phyloP scores from a whole-genome alignment of 192 early-diverging fungal species.

The Backusella tuberculispora region DNA sequence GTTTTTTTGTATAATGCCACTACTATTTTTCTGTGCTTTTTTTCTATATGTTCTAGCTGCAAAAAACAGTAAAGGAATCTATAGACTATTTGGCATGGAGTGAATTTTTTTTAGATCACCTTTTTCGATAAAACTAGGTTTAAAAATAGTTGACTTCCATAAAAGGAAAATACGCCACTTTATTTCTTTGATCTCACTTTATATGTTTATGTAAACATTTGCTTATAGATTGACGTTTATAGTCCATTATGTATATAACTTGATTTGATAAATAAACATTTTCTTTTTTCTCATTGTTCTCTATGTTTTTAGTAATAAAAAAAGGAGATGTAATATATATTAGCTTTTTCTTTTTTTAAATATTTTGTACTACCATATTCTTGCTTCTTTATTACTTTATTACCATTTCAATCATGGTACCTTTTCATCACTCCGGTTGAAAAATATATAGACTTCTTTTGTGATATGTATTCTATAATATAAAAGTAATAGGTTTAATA shows the following conservation, averaged over 20 bases:
- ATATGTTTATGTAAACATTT: background rate
- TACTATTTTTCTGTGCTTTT: too few relatives aligned
- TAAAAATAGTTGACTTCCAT: background rate
- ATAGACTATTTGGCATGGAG: background rate
- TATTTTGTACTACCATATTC: background rate
- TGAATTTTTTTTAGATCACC: background rate
- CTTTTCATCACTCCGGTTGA: background rate
- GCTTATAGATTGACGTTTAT: too few relatives aligned
- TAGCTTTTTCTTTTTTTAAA: background rate
- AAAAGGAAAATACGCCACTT: conserved; percentile 6
- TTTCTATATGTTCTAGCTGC: too few relatives aligned
- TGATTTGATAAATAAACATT: background rate
- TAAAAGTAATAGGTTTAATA: background rate
- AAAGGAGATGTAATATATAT: too few relatives aligned
- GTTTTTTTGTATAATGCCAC: too few relatives aligned
- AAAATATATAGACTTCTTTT: background rate
- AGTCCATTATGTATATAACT: too few relatives aligned
- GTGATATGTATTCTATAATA: background rate
- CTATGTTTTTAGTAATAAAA: too few relatives aligned
- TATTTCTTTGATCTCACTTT: background rate
- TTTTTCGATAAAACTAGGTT: background rate
- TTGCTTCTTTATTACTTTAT: background rate
- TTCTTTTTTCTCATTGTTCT: too few relatives aligned
- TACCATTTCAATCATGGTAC: conserved; percentile 1
- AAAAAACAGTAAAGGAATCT: background rate